Conservation (phyloP, 208 protist species). For the Acanthamoeba healyi region DNA sequence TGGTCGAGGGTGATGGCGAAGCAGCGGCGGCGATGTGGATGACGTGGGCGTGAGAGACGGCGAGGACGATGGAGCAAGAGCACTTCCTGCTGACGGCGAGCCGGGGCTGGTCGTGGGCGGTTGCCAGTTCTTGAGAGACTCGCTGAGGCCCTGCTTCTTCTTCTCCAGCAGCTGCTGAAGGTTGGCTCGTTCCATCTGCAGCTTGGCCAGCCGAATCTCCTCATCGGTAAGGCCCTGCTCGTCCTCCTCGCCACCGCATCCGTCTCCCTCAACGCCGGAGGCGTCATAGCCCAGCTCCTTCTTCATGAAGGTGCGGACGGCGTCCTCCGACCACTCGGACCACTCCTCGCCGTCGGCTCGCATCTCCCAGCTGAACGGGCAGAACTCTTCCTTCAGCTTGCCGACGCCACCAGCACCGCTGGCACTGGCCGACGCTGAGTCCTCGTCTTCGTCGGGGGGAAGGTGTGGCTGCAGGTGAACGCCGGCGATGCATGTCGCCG, state of each 20-base stretch:
- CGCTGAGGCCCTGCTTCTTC: conserved; percentile 51
- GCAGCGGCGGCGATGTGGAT: neutral
- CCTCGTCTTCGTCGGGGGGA: neutral
- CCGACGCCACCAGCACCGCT: neutral
- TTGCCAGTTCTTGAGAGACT: conserved; percentile 34
- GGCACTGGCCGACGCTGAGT: neutral
- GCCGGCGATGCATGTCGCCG: neutral
- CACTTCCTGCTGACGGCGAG: neutral
- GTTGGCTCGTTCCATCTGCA: neutral
- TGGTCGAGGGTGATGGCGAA: neutral
- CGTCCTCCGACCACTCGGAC: conserved; percentile 23
- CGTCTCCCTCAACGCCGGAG: neutral
- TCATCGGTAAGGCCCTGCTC: conserved; percentile 34
- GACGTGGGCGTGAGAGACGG: neutral
- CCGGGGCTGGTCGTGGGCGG: neutral
- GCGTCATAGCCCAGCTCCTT: neutral
- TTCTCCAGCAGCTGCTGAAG: conserved; percentile 43
- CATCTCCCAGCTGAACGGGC: conserved; percentile 64
- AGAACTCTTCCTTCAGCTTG: conserved; percentile 2
- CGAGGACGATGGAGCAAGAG: neutral
- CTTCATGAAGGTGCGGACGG: conserved; percentile 13
- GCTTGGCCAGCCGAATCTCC: conserved; percentile 31
- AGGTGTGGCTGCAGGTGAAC: neutral
- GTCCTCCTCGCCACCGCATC: neutral
- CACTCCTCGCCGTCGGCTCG: conserved; percentile 29